These are phyloP conservation scores for Heliamphora exappendiculata DNA, from an alignment of 148 eudicot genomes.

Conservation along the genomic window DNA sequence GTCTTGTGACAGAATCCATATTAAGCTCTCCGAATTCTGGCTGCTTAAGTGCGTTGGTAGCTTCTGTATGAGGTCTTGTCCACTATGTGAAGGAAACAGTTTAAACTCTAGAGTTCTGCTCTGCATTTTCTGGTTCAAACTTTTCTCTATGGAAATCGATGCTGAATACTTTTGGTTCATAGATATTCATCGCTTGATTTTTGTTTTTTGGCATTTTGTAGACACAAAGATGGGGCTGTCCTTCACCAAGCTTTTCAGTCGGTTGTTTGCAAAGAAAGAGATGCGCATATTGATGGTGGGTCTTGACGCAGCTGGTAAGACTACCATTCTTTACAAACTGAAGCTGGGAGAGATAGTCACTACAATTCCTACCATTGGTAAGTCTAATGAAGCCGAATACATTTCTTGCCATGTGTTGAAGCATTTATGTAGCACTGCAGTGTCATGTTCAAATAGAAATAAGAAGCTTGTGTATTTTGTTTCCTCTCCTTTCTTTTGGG, in stretches of 20 bases:
- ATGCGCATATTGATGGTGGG: constrained; percentile 77
- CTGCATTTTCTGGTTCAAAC: not conserved
- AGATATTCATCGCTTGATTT: not conserved
- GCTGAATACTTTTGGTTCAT: not conserved
- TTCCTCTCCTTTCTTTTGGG: not conserved
- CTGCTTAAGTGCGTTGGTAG: not conserved
- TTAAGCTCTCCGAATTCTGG: not conserved
- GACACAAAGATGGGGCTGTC: constrained; percentile 54
- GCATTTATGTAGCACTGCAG: not conserved
- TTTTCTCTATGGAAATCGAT: not conserved
- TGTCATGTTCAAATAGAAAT: not conserved
- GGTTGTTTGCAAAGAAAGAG: constrained; percentile 62
- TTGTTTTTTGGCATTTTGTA: constrained; percentile 14
- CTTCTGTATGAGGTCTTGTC: not conserved
- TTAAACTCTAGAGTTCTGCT: constrained; percentile 1
- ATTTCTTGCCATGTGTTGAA: not conserved
- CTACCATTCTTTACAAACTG: constrained; percentile 70
- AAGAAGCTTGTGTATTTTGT: no score
- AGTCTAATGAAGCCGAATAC: not conserved
- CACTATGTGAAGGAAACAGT: not conserved
- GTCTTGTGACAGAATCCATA: not conserved
- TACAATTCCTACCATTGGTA: constrained; percentile 75
- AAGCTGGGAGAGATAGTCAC: constrained; percentile 75
- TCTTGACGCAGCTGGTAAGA: constrained; percentile 82
- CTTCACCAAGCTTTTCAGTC: constrained; percentile 63